phyloP scores from a whole-genome alignment of 1,284 basidiomycete genomes.

The Ceratobasidium sp. region DNA sequence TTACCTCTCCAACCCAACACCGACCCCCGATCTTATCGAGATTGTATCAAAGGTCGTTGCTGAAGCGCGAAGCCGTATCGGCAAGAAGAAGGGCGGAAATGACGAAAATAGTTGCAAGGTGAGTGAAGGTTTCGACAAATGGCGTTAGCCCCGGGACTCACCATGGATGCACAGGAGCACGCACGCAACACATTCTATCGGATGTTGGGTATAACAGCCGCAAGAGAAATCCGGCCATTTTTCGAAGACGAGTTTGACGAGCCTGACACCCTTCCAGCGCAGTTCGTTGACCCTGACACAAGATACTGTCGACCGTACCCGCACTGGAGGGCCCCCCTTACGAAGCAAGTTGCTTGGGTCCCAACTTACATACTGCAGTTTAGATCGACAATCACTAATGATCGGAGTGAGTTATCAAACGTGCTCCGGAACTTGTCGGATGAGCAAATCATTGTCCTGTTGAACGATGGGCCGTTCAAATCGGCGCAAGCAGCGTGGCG shows the following conservation, averaged over 20 bases:
- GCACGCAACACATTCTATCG: neutral
- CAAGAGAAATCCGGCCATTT: neutral
- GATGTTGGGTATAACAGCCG: neutral
- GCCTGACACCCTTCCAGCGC: constrained; percentile 9
- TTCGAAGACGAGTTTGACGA: constrained; percentile 14
- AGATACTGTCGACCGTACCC: constrained; percentile 15
- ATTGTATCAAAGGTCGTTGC: neutral
- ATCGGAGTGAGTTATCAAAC: neutral
- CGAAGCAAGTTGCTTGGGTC: constrained; percentile 10
- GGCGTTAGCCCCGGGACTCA: neutral
- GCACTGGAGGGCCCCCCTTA: constrained; percentile 12
- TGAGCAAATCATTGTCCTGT: neutral
- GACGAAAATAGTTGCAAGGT: constrained; percentile 12
- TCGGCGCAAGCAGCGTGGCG: neutral
- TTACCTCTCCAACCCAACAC: neutral
- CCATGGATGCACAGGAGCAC: neutral
- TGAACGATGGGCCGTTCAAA: neutral
- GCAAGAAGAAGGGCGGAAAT: constrained; percentile 12
- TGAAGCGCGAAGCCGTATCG: neutral
- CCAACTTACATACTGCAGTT: constrained; percentile 2
- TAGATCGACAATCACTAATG: neutral
- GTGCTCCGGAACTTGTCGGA: neutral
- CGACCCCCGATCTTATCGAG: neutral
- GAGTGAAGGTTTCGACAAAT: neutral
- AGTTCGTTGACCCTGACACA: constrained; percentile 11